Evolutionary conservation across 192 early-diverging fungal species (phyloP), one percentile per base, ranked within the genome.

Genomic region (Gaertneriomyces sp.): DNA sequence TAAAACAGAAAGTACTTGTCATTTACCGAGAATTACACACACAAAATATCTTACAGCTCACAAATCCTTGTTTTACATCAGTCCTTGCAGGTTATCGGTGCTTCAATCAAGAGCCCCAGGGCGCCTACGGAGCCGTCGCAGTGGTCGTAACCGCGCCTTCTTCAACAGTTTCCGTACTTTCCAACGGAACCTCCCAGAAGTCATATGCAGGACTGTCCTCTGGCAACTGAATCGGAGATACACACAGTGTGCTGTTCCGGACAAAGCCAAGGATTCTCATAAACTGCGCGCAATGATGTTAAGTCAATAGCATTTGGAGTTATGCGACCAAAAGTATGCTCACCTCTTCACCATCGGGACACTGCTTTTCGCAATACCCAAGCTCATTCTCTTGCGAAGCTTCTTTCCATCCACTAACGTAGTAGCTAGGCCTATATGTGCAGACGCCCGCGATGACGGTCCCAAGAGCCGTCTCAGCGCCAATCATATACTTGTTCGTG

Each of bases 351-450:
- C 49, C 49, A 51, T 51, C 49, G 5, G 49, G 49, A 20, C 49
- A 51, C n/a, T 51, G n/a, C 49, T 51, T 51, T 20, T 51, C 49
- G 49, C 49, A 51, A 6, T 51, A 51, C 20, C 49, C 49, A 51
- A 51, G 20, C n/a, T 51, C 49, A 51, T 51, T 51, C 49, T n/a
- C n/a, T 17, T 51, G n/a, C 49, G n/a, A 20, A 6, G 49, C 20
- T n/a, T 51, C 20, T 51, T 51, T 51, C 49, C 49, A 51, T 20
- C 49, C 49, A 4, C 49, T 20, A 6, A 17, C 49, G 20, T 17
- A 51, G 6, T 51, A 51, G n/a, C 20, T 20, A n/a, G n/a, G 49
- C 49, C n/a, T n/a, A 6, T 51, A 51, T 6, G 49, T 51, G 6
- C 49, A 51, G 5, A 51, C 49, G 4, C 4, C 49, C 4, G 49